Base-by-base conservation (phyloP, 805 yeast genomes). In the Spathaspora boniae region DNA sequence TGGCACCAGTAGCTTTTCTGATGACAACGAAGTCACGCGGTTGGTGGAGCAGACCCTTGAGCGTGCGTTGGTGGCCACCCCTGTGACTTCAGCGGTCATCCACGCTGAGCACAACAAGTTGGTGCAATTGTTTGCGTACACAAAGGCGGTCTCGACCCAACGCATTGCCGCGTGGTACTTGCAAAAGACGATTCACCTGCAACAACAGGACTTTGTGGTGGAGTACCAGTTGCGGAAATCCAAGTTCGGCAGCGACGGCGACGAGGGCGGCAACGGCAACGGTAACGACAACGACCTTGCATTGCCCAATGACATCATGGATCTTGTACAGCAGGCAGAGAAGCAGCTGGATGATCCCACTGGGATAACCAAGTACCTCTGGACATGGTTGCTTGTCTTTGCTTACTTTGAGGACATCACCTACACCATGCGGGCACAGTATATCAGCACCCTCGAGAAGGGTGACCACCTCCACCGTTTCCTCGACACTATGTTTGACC, bases 341-440 rank as follows among this genome's bases (percentile, higher is more conserved):
- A 12, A 7, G 9, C 6, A 28, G 11, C 26, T 18, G 9, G 6
- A 11, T 8, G 18, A 25, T 20, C 9, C 33, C 19, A 11, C 26
- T 11, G 26, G 17, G 17, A 7, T 68, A 29, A 50, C 69, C 19
- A 62, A 54, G 15, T 82, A 74, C 50, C 45, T 82, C 22, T 81
- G 85, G 80, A 62, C 77, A 37, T 88, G 95, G 94, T 62, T 60
- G 42, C 61, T 86, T 36, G 55, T 84, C 0, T 68, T 84, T 43
- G 62, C 60, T 19, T 78, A 78, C 54, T 83, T 87, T 51, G 68
- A 72, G 34, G 76, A 78, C 39, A 72, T 83, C 5, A 76, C 93
- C 1, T 78, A 76, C 44, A 72, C 75, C 26, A 68, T 87, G 44
- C 70, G 88, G 38, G 70, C 74, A 30, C 64, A 69, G 28, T 84